Conservation (phyloP, 257 asterid genomes). For the Rauvolfia tetraphylla region DNA sequence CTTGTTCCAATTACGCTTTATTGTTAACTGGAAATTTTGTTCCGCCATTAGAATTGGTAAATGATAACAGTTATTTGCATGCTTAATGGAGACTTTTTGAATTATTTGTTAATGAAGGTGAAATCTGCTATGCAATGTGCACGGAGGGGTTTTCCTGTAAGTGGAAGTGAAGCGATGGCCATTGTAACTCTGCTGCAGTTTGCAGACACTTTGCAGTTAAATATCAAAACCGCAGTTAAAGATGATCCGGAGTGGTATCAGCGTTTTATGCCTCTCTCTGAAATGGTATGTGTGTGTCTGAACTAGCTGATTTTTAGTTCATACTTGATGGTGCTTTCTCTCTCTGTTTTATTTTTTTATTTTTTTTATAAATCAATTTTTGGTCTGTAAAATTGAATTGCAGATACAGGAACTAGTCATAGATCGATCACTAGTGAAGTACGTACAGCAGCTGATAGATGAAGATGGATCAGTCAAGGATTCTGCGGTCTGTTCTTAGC, state of each 20-base stretch:
- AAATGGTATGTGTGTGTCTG: constrained; percentile 42
- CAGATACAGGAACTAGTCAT: constrained; percentile 75
- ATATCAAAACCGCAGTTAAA: constrained; percentile 77
- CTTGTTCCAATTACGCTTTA: background rate
- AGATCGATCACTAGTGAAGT: constrained; percentile 53
- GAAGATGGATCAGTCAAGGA: constrained; percentile 96
- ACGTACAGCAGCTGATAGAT: constrained; percentile 69
- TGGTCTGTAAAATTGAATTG: constrained; percentile 25
- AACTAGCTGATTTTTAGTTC: constrained; percentile 2
- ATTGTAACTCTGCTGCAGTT: constrained; percentile 52
- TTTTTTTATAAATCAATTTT: constrained; percentile 14
- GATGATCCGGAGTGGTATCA: constrained; percentile 68
- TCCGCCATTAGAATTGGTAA: background rate
- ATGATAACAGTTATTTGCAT: background rate
- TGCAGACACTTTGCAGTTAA: constrained; percentile 62
- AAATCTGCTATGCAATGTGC: constrained; percentile 58
- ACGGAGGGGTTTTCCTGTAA: constrained; percentile 57
- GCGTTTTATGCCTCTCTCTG: constrained; percentile 83
- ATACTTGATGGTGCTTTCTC: background rate
- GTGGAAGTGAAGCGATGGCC: constrained; percentile 75
- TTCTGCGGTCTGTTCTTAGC: constrained; percentile 69
- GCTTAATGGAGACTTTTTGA: background rate
- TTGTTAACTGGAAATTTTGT: background rate
- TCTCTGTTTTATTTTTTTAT: constrained; percentile 10
- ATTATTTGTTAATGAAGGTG: constrained; percentile 54